phyloP scores from a whole-genome alignment of 2,329 filamentous ascomycete species.

The Cryphonectria parasitica region DNA sequence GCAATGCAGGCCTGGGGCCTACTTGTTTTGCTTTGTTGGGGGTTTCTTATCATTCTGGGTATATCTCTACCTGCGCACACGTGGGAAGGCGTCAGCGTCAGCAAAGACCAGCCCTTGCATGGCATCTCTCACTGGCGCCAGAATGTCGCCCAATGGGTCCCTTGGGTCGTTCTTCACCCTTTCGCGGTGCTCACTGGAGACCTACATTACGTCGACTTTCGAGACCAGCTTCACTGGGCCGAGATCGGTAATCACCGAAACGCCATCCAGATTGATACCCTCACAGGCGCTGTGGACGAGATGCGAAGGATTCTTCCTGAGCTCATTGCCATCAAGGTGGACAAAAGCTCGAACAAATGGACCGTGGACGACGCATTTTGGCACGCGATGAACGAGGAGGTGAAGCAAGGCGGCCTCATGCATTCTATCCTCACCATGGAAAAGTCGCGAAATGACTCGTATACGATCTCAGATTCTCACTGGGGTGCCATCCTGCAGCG shows the following conservation, averaged over 20 bases:
- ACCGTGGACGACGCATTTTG: constrained; percentile 65
- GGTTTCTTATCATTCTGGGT: constrained; percentile 19
- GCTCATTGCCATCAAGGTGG: constrained; percentile 57
- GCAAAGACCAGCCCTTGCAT: constrained; percentile 1
- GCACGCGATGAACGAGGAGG: constrained; percentile 62
- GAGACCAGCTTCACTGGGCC: constrained; percentile 22
- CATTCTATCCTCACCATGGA: constrained; percentile 45
- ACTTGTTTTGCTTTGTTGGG: constrained; percentile 7
- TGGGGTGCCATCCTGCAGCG: constrained; percentile 51
- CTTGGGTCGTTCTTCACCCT: constrained; percentile 26
- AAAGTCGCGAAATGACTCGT: constrained; percentile 42
- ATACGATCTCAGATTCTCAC: constrained; percentile 49
- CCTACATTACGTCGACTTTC: constrained; percentile 25
- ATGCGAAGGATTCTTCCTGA: constrained; percentile 53
- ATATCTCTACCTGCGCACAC: constrained; percentile 12
- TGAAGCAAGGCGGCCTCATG: constrained; percentile 53
- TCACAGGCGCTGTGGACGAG: constrained; percentile 13
- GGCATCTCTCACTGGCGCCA: constrained; percentile 23
- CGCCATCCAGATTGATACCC: constrained; percentile 29
- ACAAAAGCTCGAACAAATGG: constrained; percentile 37
- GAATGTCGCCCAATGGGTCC: constrained; percentile 23
- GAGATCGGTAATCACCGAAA: constrained; percentile 34
- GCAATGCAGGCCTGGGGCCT: constrained; percentile 19
- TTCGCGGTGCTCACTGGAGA: constrained; percentile 25
- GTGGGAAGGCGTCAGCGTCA: constrained; percentile 25